Conservation (phyloP, 164 flowering plant genomes). For the Umbilicus rupestris region DNA sequence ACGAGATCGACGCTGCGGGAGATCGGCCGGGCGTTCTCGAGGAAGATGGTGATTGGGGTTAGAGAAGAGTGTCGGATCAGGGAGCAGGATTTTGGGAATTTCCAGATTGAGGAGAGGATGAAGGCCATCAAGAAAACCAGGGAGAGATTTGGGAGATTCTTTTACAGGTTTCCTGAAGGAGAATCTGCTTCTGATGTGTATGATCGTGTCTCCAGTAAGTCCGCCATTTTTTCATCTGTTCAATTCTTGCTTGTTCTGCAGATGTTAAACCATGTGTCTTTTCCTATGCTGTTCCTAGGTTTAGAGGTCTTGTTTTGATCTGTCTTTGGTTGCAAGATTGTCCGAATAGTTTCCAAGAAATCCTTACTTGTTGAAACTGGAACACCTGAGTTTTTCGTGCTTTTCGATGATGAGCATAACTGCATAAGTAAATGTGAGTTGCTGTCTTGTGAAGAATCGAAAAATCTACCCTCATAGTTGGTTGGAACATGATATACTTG, state of each 20-base stretch:
- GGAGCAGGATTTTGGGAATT: conserved; percentile 97
- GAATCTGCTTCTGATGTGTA: conserved; percentile 95
- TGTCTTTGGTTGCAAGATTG: not conserved
- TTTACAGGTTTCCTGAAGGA: conserved; percentile 91
- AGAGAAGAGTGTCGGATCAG: conserved; percentile 85
- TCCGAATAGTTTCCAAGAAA: not conserved
- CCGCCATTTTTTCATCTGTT: not conserved
- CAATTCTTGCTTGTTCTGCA: not conserved
- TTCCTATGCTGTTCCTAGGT: not conserved
- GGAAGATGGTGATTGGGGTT: conserved; percentile 62
- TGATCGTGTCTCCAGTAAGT: conserved; percentile 85
- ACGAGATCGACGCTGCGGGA: conserved; percentile 72
- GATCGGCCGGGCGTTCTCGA: conserved; percentile 61
- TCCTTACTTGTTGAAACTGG: too few relatives aligned
- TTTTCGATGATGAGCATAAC: too few relatives aligned
- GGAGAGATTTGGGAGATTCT: conserved; percentile 78
- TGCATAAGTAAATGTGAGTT: too few relatives aligned
- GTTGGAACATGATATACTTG: too few relatives aligned
- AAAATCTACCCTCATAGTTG: too few relatives aligned
- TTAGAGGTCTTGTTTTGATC: not conserved
- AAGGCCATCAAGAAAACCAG: conserved; percentile 53
- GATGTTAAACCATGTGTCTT: too few relatives aligned
- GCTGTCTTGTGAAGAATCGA: too few relatives aligned
- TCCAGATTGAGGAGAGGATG: conserved; percentile 86
- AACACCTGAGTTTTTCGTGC: too few relatives aligned